Evolutionary conservation across 345 rosid genomes (phyloP), one percentile per base, ranked within the genome.

Genomic region (Lepidium didymum): DNA sequence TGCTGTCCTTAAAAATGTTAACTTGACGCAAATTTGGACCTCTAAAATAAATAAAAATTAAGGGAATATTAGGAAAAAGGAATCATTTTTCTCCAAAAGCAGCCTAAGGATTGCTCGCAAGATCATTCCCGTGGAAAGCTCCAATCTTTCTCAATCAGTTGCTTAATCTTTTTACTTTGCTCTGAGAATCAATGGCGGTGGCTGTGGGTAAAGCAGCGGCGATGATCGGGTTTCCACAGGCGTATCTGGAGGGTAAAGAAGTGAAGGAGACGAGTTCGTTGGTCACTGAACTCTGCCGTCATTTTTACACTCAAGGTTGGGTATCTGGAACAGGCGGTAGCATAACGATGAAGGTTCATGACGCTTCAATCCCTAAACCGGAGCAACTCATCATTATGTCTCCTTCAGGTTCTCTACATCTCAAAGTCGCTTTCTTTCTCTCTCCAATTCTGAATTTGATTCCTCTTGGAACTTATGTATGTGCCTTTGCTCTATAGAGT

Each of bases 291-390:
- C 92, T 90, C 12, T 87, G 98, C 74, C 89, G 90, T 54, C 97
- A 88, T 10, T 93, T 93, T 75, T 93, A 90, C 69, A 77, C 67
- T 38, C 91, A 86, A 59, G 97, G 97, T n/a, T 90, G 98, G 98
- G 94, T 93, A 0, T 87, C 88, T 10, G 98, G 96, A 21, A 90
- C 97, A 8, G 96, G 98, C 4, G 97, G 98, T 25, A 93, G 98
- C 77, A 88, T 90, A 79, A 86, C 98, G 29, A 70, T 82, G 56
- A 88, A 88, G 78, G 92, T 81, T 75, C 92, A 85, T 56, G 98
- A 93, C 59, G 85, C 84, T 63, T 83, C 81, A 53, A 78, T 90
- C 51, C 96, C 96, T 47, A 84, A 82, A 68, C 74, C 82, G 6
- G 67, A 75, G 8, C 98, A 90, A 77, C 89, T 93, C 76, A 83